Evolutionary conservation across 1,139 yeast species (phyloP).

Genomic region (Lodderomyces beijingensis): DNA sequence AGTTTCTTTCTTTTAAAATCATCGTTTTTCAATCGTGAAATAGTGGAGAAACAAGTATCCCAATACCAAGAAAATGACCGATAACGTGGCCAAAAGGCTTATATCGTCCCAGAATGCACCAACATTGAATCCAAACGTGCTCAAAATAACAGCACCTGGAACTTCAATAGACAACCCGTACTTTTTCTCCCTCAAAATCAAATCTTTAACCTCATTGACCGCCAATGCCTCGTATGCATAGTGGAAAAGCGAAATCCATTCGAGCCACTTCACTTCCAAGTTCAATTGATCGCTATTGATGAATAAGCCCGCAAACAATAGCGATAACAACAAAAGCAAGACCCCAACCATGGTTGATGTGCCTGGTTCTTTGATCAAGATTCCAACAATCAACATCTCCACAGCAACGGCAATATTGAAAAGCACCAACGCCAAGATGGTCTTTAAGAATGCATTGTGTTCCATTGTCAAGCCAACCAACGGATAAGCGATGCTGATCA

Average conservation of each 20-base stretch:
- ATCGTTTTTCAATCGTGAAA: constrained; percentile 74
- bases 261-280: constrained; percentile 68
- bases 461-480: constrained; percentile 82
- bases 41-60: constrained; percentile 76
- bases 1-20: constrained; percentile 1
- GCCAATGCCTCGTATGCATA: constrained; percentile 91
- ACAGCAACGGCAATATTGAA: constrained; percentile 86
- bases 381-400: constrained; percentile 83
- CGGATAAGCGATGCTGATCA: constrained; percentile 87
- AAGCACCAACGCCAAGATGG: constrained; percentile 63
- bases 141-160: constrained; percentile 96
- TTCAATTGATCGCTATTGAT: constrained; percentile 78
- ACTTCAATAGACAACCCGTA: constrained; percentile 92
- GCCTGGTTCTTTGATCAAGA: constrained; percentile 83
- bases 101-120: constrained; percentile 70
- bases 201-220: constrained; percentile 88
- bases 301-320: constrained; percentile 89
- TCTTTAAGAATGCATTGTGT: constrained; percentile 70
- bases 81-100: constrained; percentile 46
- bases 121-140: constrained; percentile 91
- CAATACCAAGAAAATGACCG: constrained; percentile 47
- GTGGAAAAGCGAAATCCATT: constrained; percentile 86
- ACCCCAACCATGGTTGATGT: constrained; percentile 90
- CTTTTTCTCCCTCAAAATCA: constrained; percentile 80
- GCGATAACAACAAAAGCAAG: constrained; percentile 72